Evolutionary conservation across 1,139 yeast species (phyloP).

Genomic region (Blastobotrys ciferrii): DNA sequence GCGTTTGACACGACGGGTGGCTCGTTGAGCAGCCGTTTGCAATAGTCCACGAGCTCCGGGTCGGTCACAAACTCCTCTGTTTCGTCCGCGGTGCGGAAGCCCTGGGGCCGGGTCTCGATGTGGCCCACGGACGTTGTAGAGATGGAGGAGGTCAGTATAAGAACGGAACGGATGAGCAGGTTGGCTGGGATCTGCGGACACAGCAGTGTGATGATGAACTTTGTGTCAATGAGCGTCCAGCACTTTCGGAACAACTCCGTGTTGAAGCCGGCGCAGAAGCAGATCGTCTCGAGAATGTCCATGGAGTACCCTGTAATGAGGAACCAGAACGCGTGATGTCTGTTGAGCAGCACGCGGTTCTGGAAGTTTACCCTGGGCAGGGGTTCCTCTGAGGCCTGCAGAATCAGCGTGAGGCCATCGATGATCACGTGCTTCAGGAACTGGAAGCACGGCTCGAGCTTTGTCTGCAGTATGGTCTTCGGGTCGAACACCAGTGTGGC

Average conservation of each 20-base stretch:
- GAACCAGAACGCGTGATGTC: background rate
- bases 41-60: conserved; percentile 2
- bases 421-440: conserved; percentile 4
- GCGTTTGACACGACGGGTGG: background rate
- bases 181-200: conserved; percentile 15
- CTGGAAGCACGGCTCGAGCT: background rate
- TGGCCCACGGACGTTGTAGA: conserved; percentile 20
- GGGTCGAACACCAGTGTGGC: conserved; percentile 1
- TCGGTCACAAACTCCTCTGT: conserved; percentile 3
- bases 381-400: background rate
- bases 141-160: conserved; percentile 18
- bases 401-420: background rate
- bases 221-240: conserved; percentile 19
- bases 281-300: conserved; percentile 1
- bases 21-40: background rate
- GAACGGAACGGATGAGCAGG: conserved; percentile 13
- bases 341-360: background rate
- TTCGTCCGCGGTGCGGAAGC: conserved; percentile 8
- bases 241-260: conserved; percentile 12
- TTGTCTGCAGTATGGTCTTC: background rate
- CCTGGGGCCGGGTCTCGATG: conserved; percentile 10
- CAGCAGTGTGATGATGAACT: conserved; percentile 16
- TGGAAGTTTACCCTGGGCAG: background rate
- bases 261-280: background rate
- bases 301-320: background rate